These are phyloP conservation scores for Penicillium chermesinum DNA, from an alignment of 495 filamentous ascomycete species.

Conservation along the genomic window DNA sequence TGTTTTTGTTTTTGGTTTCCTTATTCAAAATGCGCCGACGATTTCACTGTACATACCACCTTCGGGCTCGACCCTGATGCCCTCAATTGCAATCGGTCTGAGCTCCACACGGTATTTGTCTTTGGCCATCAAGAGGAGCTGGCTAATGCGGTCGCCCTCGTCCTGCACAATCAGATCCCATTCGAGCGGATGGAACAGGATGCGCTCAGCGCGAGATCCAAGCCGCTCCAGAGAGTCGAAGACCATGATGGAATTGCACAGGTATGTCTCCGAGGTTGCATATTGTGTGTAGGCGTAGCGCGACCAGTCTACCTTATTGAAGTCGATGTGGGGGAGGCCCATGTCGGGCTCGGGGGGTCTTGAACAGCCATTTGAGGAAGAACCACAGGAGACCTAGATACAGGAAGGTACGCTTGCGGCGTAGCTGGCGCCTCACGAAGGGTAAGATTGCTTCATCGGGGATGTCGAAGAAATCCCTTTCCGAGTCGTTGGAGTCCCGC, in stretches of 20 bases:
- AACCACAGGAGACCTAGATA: slow-evolving; percentile 26
- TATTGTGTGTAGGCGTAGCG: slow-evolving; percentile 67
- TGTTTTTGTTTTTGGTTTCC: too few species aligned
- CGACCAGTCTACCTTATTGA: slow-evolving; percentile 51
- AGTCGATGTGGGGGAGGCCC: slow-evolving; percentile 31
- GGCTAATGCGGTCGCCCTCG: slow-evolving; percentile 43
- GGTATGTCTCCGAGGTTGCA: slow-evolving; percentile 60
- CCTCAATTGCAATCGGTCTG: slow-evolving; percentile 55
- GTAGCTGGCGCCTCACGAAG: slow-evolving; percentile 33
- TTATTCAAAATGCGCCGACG: too few species aligned
- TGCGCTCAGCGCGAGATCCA: slow-evolving; percentile 57
- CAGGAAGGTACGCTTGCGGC: slow-evolving; percentile 36
- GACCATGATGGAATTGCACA: slow-evolving; percentile 75
- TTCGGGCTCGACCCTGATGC: slow-evolving; percentile 31
- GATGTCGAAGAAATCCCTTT: slow-evolving; percentile 44
- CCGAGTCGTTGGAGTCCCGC: slow-evolving; percentile 31
- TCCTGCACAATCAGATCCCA: slow-evolving; percentile 45
- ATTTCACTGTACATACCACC: slow-evolving; percentile 24
- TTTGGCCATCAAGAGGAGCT: slow-evolving; percentile 54
- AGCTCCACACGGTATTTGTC: slow-evolving; percentile 58
- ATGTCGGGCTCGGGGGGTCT: slow-evolving; percentile 21
- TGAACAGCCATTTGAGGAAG: slow-evolving; percentile 29
- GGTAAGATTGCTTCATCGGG: slow-evolving; percentile 32
- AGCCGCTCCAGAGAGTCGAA: slow-evolving; percentile 58
- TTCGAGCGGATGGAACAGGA: slow-evolving; percentile 61